Conservation (phyloP, 495 filamentous ascomycete genomes). For the Penicillium egyptiacum region DNA sequence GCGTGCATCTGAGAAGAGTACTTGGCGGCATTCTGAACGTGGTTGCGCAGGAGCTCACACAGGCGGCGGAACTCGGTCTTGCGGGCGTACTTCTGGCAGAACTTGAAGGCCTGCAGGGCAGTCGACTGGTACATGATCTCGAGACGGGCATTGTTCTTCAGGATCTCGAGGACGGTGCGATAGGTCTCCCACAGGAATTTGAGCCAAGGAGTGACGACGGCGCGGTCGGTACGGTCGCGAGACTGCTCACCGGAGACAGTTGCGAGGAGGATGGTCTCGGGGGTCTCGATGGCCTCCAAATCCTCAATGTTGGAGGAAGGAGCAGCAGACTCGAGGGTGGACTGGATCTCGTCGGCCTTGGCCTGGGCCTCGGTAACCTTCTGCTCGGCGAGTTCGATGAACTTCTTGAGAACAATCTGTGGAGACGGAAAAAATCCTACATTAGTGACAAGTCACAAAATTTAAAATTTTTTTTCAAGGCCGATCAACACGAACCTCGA, state of each 20-base stretch:
- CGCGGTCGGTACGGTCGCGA: conserved; percentile 91
- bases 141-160: conserved; percentile 96
- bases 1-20: conserved; percentile 99
- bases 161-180: conserved; percentile 94
- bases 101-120: conserved; percentile 95
- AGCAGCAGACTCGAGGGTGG: conserved; percentile 68
- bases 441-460: conserved; percentile 12
- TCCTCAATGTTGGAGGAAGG: conserved; percentile 84
- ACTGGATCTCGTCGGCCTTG: conserved; percentile 93
- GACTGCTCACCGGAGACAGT: conserved; percentile 98
- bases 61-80: conserved; percentile 99
- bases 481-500: conserved; percentile 53
- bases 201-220: conserved; percentile 97
- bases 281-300: conserved; percentile 94
- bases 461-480: conserved; percentile 45
- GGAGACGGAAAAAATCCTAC: conserved; percentile 44
- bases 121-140: conserved; percentile 98
- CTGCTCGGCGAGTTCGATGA: conserved; percentile 93
- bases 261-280: conserved; percentile 95
- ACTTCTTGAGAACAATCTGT: conserved; percentile 83
- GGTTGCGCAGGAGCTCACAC: conserved; percentile 96
- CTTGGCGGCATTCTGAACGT: conserved; percentile 98
- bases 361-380: conserved; percentile 96
- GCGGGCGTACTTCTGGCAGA: conserved; percentile 95
- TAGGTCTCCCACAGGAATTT: conserved; percentile 99